Evolutionary conservation across 2,329 filamentous ascomycete species (phyloP).

Genomic region (Fusarium robinianum): DNA sequence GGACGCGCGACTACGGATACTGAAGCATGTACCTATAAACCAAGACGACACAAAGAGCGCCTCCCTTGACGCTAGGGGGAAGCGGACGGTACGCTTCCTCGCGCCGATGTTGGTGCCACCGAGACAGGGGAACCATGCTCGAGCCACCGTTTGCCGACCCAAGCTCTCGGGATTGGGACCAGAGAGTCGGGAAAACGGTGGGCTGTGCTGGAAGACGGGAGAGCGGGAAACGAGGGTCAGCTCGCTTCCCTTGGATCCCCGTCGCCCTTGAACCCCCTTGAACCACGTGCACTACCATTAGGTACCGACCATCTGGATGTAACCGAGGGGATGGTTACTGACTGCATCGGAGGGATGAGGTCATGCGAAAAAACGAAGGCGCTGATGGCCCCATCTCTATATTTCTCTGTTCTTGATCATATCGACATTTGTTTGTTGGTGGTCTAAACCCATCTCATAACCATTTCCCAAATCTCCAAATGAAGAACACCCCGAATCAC

Average conservation of each 20-base stretch:
- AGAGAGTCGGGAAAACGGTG: slow-evolving; percentile 38
- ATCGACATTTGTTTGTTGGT: slow-evolving; percentile 6
- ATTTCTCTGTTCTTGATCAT: slow-evolving; percentile 11
- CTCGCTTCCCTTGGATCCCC: slow-evolving; percentile 1
- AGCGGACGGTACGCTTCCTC: slow-evolving; percentile 10
- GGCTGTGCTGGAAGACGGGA: slow-evolving; percentile 19
- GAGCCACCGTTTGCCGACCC: slow-evolving; percentile 43
- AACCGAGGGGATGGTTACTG: slow-evolving; percentile 1
- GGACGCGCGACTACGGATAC: slow-evolving; percentile 3
- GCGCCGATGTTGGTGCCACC: slow-evolving; percentile 22
- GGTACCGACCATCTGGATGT: background rate
- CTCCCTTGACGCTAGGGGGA: slow-evolving; percentile 2
- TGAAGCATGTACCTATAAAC: slow-evolving; percentile 1
- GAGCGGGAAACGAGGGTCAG: background rate
- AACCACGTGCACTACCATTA: background rate
- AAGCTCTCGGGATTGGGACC: slow-evolving; percentile 42
- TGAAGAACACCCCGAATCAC: slow-evolving; percentile 8
- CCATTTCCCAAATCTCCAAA: slow-evolving; percentile 9
- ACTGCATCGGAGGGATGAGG: background rate
- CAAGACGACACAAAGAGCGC: too few species aligned
- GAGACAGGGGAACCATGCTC: slow-evolving; percentile 40
- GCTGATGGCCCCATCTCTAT: slow-evolving; percentile 6
- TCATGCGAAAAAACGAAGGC: background rate
- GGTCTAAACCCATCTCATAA: slow-evolving; percentile 24
- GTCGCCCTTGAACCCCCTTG: background rate